Evolutionary conservation across 345 rosid genomes (phyloP), one percentile per base, ranked within the genome.

Genomic region (Pelargonium nanum): DNA sequence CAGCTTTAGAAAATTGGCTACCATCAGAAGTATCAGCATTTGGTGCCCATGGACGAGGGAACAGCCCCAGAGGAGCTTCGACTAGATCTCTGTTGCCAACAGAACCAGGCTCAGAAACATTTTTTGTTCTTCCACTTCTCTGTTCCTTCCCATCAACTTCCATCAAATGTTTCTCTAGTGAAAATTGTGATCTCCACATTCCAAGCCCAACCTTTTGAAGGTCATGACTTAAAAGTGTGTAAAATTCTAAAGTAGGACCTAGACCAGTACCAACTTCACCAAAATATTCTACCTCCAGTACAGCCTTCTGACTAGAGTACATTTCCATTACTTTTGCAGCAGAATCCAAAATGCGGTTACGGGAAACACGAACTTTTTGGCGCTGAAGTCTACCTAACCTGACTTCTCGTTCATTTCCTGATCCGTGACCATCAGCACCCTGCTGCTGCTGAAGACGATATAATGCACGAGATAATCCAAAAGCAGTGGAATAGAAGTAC

Each of bases 181-280:
- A 65, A 65, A 76, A 73, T 77, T 58, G 76, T 61, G 97, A 86
- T 70, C 97, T 83, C 99, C 97, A 90, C 96, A 94, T 88, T 74
- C 85, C 91, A 68, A 94, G 89, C 48, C 80, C 64, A 74, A 57
- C 78, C 69, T 82, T 94, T 71, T 94, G 99, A 60, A 94, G 70
- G 72, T 94, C 99, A 58, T 87, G 95, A 78, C 99, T 90, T 58
- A 94, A 58, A 63, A 94, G 91, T 20, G 99, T 94, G 71, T 94
- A 94, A 67, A 94, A 94, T 78, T 94, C 99, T 65, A 94, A 78
- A 19, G 99, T 94, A 57, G 99, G 99, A 59, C 99, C 99, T 69
- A 94, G 75, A 50, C 99, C 99, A 44, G 99, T 94, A 56, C 99
- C 99, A 68, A 94, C 99, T 85, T 94, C 99, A 61, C 99, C 99